Evolutionary conservation across 2,329 filamentous ascomycete species (phyloP).

Genomic region (Nemania serpens): DNA sequence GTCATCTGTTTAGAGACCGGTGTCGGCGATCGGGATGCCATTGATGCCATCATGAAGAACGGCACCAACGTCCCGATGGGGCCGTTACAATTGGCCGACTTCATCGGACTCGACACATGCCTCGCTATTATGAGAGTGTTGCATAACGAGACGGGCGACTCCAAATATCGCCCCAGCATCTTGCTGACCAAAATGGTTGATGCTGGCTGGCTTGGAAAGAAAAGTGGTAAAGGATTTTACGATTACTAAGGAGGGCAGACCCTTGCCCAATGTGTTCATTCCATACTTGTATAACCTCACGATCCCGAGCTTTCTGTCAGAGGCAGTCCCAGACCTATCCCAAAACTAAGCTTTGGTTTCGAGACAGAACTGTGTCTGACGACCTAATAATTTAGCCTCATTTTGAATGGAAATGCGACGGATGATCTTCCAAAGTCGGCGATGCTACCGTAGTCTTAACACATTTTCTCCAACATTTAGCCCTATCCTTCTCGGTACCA

Average conservation of each 20-base stretch:
- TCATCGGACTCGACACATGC: slow-evolving; percentile 96
- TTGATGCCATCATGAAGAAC: slow-evolving; percentile 99
- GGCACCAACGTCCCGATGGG: slow-evolving; percentile 99
- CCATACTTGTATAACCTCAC: not conserved
- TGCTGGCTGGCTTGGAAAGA: slow-evolving; percentile 97
- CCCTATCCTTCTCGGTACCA: not conserved
- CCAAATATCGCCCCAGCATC: slow-evolving; percentile 90
- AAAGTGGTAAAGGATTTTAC: slow-evolving; percentile 95
- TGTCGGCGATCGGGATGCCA: slow-evolving; percentile 85
- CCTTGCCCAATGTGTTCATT: not conserved
- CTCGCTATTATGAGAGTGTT: slow-evolving; percentile 96
- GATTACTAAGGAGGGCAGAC: slow-evolving; percentile 64
- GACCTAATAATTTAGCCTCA: no score
- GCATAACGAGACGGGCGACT: slow-evolving; percentile 88
- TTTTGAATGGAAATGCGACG: not conserved
- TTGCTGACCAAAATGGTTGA: slow-evolving; percentile 94
- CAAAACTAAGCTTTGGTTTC: not conserved
- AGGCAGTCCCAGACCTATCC: not conserved
- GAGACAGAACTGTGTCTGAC: not conserved
- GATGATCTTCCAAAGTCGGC: slow-evolving; percentile 1
- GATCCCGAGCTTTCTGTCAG: not conserved
- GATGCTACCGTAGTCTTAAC: not conserved
- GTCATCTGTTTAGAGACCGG: slow-evolving; percentile 94
- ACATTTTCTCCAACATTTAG: not conserved
- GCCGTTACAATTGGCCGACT: slow-evolving; percentile 89